Base-by-base conservation (phyloP, 73 alveolate genomes). In the Breviolum minutum region DNA sequence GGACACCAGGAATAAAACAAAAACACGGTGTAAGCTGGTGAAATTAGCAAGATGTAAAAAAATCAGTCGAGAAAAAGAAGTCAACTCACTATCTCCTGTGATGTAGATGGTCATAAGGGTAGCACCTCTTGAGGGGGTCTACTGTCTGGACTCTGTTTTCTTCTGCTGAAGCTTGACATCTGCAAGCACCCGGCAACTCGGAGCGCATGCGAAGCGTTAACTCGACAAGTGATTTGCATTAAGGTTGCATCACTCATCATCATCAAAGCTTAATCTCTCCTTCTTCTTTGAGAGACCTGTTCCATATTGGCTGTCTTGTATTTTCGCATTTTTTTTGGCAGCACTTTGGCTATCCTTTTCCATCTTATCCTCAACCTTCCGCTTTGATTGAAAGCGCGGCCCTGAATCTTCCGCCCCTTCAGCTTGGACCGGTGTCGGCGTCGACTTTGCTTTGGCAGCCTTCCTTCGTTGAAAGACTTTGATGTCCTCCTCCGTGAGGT, bases 401-500 rank as follows among this genome's bases (percentile, higher is more conserved):
- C 70, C 90, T 13, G 32, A 2, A 29, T 77, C 63, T 30, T 24
- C 87, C 26, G 11, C 87, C 13, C 10, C 81, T 73, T 29, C 19
- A 19, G 10, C 8, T 22, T 29, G 60, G 10, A 8, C 63, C 5
- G 87, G 64, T 13, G 62, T 26, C 8, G 62, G 64, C 9, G 29
- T 16, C 64, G 63, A 24, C 69, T 82, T 48, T 29, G 68, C 32
- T 19, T 13, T 30, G 70, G 12, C 26, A 11, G 93, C 73, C 54
- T 61, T 61, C 62, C n/a, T 84, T 20, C 93, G 60, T 22, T 84
- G 93, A 26, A 84, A 84, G 76, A 84, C 93, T 74, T 61, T 84
- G 93, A 84, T 84, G 22, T 84, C 93, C 66, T 84, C 93, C 74
- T 84, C 93, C 17, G 93, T 84, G 74, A 84, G 93, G 22, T 54